These are phyloP conservation scores for Silene coronaria DNA, from an alignment of 179 eudicot species.

Conservation along the genomic window DNA sequence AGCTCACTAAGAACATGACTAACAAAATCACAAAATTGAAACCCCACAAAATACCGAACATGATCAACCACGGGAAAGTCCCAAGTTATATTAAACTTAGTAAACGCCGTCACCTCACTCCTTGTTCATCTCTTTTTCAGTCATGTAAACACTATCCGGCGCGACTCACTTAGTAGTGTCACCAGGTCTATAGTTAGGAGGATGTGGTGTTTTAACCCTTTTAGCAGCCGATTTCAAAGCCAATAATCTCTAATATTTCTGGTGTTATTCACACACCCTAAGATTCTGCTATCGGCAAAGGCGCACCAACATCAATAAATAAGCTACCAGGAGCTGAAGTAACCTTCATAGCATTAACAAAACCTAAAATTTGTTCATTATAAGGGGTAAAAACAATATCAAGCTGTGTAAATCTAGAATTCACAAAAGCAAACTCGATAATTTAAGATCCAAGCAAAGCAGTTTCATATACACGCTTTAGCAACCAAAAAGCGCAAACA, in stretches of 20 bases:
- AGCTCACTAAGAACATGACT: slow-evolving; percentile 51
- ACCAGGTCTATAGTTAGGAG: slow-evolving; percentile 38
- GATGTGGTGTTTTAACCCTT: slow-evolving; percentile 30
- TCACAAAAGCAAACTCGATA: too few species aligned
- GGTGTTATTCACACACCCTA: slow-evolving; percentile 45
- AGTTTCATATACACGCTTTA: too few species aligned
- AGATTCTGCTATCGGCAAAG: slow-evolving; percentile 30
- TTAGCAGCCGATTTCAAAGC: slow-evolving; percentile 56
- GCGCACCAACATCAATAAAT: slow-evolving; percentile 46
- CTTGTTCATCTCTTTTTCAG: slow-evolving; percentile 64
- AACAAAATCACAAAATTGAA: slow-evolving; percentile 49
- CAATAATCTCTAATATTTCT: slow-evolving; percentile 52
- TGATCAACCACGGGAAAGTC: slow-evolving; percentile 47
- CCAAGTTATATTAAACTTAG: slow-evolving; percentile 62
- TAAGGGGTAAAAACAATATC: slow-evolving; percentile 45
- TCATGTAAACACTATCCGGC: slow-evolving; percentile 53
- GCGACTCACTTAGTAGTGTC: slow-evolving; percentile 39
- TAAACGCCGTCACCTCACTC: slow-evolving; percentile 29
- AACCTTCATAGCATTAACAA: slow-evolving; percentile 68
- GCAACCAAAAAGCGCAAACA: too few species aligned
- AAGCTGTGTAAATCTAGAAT: too few species aligned
- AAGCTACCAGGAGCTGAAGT: slow-evolving; percentile 60
- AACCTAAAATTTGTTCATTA: slow-evolving; percentile 36
- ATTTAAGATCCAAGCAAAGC: too few species aligned
- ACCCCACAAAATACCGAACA: slow-evolving; percentile 49